Evolutionary conservation across 2,329 filamentous ascomycete genomes (phyloP).

Genomic region (Cladophialophora exuberans): DNA sequence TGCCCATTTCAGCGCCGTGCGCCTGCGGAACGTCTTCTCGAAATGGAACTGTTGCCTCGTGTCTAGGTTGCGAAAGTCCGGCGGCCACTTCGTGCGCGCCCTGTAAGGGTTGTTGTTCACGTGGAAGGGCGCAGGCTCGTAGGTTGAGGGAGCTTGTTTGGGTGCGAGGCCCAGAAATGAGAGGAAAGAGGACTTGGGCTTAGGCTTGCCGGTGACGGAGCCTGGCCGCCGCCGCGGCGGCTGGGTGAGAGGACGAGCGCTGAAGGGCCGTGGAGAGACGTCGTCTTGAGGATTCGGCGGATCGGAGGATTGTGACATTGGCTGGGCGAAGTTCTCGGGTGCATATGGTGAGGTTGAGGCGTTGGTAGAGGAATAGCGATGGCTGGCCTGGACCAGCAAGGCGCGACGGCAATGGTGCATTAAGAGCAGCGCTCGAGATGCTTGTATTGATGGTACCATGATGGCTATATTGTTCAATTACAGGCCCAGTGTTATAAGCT

Average conservation of each 20-base stretch:
- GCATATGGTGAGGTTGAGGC: constrained; percentile 24
- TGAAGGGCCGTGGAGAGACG: constrained; percentile 10
- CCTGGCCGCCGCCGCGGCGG: constrained; percentile 3
- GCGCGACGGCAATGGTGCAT: constrained; percentile 29
- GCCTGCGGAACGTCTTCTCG: constrained; percentile 66
- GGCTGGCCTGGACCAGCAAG: not conserved
- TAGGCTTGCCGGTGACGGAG: constrained; percentile 19
- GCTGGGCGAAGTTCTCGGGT: constrained; percentile 30
- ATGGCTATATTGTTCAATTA: not conserved
- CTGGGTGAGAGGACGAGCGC: constrained; percentile 17
- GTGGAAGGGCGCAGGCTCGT: constrained; percentile 31
- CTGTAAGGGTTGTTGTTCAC: constrained; percentile 58
- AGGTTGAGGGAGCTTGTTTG: constrained; percentile 16
- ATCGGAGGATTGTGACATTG: constrained; percentile 5
- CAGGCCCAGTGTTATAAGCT: not conserved
- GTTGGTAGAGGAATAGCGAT: not conserved
- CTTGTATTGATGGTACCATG: constrained; percentile 24
- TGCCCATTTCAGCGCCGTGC: constrained; percentile 63
- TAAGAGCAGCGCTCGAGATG: constrained; percentile 26
- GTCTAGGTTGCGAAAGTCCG: constrained; percentile 64
- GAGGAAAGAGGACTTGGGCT: constrained; percentile 27
- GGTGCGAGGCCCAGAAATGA: constrained; percentile 26
- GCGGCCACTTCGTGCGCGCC: constrained; percentile 66
- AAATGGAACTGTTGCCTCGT: constrained; percentile 70
- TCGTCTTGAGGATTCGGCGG: not conserved